Percentiles rank a stretch among this genome's conserved stretches.
Conservation (phyloP, 2,329 filamentous ascomycete species). For the Botrytis sinoallii region DNA sequence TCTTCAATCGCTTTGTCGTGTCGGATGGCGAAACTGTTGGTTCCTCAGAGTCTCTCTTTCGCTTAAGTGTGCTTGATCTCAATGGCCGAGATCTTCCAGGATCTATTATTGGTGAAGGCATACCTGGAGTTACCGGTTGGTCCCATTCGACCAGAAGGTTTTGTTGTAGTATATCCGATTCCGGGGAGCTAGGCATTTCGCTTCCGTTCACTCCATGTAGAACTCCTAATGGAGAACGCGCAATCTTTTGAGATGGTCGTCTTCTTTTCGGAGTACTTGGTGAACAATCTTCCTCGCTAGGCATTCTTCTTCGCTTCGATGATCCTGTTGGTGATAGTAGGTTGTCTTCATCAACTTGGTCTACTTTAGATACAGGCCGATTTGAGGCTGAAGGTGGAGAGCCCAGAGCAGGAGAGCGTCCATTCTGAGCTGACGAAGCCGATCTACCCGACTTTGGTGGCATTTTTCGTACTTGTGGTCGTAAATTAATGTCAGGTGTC, state of each 20-base stretch:
- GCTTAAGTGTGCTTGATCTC: slow-evolving; percentile 24
- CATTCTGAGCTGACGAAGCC: slow-evolving; percentile 29
- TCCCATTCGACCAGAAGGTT: neutral
- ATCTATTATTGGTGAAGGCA: neutral
- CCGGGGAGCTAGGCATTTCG: neutral
- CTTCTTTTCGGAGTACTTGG: neutral
- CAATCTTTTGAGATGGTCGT: neutral
- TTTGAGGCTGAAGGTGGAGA: slow-evolving; percentile 29
- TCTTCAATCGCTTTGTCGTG: slow-evolving; percentile 17
- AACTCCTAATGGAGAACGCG: neutral
- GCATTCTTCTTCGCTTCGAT: neutral
- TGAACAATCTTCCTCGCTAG: neutral
- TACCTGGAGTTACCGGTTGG: neutral
- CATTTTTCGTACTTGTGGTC: slow-evolving; percentile 33
- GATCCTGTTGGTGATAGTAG: neutral
- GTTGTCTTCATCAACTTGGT: neutral
- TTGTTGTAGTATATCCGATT: neutral
- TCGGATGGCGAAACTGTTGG: slow-evolving; percentile 18
- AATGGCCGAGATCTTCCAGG: neutral
- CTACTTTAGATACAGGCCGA: neutral
- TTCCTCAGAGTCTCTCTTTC: slow-evolving; percentile 27
- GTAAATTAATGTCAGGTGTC: slow-evolving; percentile 48
- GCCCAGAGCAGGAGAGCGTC: slow-evolving; percentile 25
- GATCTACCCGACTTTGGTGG: slow-evolving; percentile 27
- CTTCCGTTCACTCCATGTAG: neutral